Conservation (phyloP, 164 flowering plant species). For the Vitis rotundifolia region DNA sequence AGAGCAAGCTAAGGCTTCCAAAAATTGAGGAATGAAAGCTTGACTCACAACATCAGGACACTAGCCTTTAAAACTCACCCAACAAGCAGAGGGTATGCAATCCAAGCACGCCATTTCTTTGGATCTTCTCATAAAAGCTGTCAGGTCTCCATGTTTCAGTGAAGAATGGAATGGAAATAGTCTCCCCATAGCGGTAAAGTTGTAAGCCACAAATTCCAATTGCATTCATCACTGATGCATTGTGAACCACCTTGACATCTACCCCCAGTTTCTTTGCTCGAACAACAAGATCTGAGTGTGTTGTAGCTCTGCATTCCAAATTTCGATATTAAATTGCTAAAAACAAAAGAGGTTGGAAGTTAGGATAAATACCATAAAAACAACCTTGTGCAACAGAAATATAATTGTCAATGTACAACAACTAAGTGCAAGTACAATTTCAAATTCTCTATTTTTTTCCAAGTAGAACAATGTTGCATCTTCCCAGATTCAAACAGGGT, state of each 20-base stretch:
- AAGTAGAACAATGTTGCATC: too few species aligned
- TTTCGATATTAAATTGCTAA: not conserved
- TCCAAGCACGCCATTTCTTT: constrained; percentile 62
- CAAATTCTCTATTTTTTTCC: too few species aligned
- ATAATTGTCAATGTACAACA: too few species aligned
- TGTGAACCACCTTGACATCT: constrained; percentile 78
- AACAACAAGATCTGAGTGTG: constrained; percentile 90
- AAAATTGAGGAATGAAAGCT: not conserved
- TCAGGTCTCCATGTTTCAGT: constrained; percentile 94
- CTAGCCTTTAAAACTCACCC: constrained; percentile 44
- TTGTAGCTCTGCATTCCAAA: constrained; percentile 70
- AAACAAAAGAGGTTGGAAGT: not conserved
- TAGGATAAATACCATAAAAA: not conserved
- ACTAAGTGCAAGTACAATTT: too few species aligned
- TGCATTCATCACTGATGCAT: constrained; percentile 97
- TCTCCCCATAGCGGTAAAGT: constrained; percentile 94
- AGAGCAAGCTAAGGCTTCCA: too few species aligned
- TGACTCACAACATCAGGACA: not conserved
- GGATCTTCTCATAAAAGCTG: constrained; percentile 90
- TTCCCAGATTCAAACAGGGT: too few species aligned
- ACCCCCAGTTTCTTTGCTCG: constrained; percentile 81
- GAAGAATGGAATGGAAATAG: constrained; percentile 87
- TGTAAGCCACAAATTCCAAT: constrained; percentile 94
- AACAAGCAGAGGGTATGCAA: constrained; percentile 91
- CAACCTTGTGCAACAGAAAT: not conserved